Base-by-base conservation (phyloP, 106 monocot genomes). In the Xerophyta viscosa region DNA sequence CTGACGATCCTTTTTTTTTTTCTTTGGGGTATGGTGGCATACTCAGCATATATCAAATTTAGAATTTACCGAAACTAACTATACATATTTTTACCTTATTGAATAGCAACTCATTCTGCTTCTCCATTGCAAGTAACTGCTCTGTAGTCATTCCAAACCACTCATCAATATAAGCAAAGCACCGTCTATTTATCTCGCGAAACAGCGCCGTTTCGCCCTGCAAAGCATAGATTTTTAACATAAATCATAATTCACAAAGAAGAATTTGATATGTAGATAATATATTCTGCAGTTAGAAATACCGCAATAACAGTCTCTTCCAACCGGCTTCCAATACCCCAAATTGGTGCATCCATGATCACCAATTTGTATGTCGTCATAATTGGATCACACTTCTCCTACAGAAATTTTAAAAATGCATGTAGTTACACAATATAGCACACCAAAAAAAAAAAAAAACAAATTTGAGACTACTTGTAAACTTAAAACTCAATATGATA, bases 331-430 rank as follows among this genome's bases (percentile, higher is more conserved):
- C 77, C 76, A 43, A 77, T n/a, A 20, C 72, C 82, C 77, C 77
- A 82, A 24, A 77, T 45, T 0, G 72, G 82, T 54, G 77, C 82
- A 30, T 82, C 72, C 55, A 69, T 65, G 0, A 30, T 77, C 24
- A 82, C 61, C 25, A 82, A 59, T 56, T 82, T 82, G 65, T 82
- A 82, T 18, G 77, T 20, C 15, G 77, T 77, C 76, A 82, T 77
- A 30, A 77, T 65, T 18, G 82, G 82, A 31, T 65, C 29, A 39
- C 82, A 73, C 33, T 43, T 61, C 29, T 72, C 77, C 77, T 82
- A 22, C 28, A 60, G 11, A 61, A 37, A 17, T 8, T 14, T 9
- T 44, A 44, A 17, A 33, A 33, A 33, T 33, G 11, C 33, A 33
- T 33, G 33, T 33, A 33, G 33, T 33, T 33, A 6, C 5, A 6